Conservation (phyloP, 257 asterid species). For the Przewalskia tangutica region DNA sequence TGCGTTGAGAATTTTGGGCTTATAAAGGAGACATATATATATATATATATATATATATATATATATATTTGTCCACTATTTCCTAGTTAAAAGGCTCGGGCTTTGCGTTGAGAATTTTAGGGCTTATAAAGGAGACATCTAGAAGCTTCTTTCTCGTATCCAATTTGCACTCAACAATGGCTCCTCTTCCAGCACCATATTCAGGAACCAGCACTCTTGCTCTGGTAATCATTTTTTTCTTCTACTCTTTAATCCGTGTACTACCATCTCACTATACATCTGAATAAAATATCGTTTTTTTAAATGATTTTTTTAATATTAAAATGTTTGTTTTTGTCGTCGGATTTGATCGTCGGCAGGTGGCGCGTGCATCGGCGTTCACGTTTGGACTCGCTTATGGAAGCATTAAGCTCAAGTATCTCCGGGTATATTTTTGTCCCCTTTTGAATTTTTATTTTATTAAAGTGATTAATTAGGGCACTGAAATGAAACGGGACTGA, state of each 20-base stretch:
- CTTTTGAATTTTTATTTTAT: not conserved
- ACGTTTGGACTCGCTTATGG: slow-evolving; percentile 31
- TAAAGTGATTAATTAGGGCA: not conserved
- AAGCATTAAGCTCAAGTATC: slow-evolving; percentile 34
- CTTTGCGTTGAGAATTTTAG: not conserved
- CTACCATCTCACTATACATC: not conserved
- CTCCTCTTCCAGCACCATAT: slow-evolving; percentile 34
- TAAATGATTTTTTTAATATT: not conserved
- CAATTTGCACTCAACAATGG: slow-evolving; percentile 11
- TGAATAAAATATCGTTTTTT: not conserved
- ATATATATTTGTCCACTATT: too few relatives aligned
- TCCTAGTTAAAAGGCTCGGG: too few relatives aligned
- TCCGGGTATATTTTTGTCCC: slow-evolving; percentile 22
- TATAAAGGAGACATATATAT: not conserved
- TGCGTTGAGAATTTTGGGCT: not conserved
- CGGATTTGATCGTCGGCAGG: not conserved
- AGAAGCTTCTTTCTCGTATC: not conserved
- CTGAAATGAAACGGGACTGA: not conserved
- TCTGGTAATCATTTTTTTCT: slow-evolving; percentile 12
- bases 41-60: too few relatives aligned
- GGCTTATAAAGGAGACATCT: not conserved
- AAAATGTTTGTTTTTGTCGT: not conserved
- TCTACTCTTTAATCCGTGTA: not conserved
- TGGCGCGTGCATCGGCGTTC: slow-evolving; percentile 35
- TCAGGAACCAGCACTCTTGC: slow-evolving; percentile 46